Evolutionary conservation across 2,329 filamentous ascomycete species (phyloP).

Genomic region (Tetracladium maxilliforme): DNA sequence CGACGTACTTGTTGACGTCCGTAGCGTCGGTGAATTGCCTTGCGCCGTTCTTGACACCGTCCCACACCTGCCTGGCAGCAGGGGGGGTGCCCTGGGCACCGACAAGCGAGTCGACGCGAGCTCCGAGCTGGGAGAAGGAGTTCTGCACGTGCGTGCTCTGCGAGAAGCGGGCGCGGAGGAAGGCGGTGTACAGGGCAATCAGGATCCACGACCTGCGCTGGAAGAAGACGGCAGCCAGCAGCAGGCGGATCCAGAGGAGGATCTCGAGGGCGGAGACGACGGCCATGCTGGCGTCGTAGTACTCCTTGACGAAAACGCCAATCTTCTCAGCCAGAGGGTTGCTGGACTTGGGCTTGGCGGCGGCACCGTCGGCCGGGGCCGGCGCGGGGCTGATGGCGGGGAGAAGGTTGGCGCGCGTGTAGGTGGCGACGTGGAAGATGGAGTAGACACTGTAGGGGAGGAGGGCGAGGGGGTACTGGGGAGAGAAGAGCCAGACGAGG

Average conservation of each 20-base stretch:
- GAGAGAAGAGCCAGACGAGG: conserved; percentile 83
- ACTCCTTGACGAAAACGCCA: conserved; percentile 89
- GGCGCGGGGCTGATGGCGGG: conserved; percentile 60
- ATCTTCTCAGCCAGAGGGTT: conserved; percentile 67
- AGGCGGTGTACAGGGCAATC: conserved; percentile 71
- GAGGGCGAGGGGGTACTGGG: conserved; percentile 79
- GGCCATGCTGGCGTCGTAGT: conserved; percentile 94
- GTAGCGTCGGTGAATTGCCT: conserved; percentile 68
- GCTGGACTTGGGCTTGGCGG: conserved; percentile 34
- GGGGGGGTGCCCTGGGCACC: conserved; percentile 81
- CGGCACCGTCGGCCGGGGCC: conserved; percentile 35
- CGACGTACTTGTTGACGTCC: conserved; percentile 60
- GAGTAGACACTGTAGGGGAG: conserved; percentile 95
- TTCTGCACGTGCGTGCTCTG: conserved; percentile 91
- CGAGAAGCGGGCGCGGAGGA: conserved; percentile 77
- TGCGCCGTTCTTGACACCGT: conserved; percentile 55
- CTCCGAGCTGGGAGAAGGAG: conserved; percentile 57
- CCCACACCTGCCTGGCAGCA: conserved; percentile 66
- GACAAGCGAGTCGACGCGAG: conserved; percentile 66
- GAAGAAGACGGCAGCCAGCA: conserved; percentile 74
- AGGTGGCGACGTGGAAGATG: conserved; percentile 95
- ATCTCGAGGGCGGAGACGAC: conserved; percentile 84
- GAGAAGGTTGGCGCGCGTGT: conserved; percentile 85
- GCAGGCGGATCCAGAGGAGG: conserved; percentile 67
- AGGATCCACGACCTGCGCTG: conserved; percentile 84